These are phyloP conservation scores for Puccinia horiana DNA, from an alignment of 1,284 basidiomycete genomes.

Conservation along the genomic window DNA sequence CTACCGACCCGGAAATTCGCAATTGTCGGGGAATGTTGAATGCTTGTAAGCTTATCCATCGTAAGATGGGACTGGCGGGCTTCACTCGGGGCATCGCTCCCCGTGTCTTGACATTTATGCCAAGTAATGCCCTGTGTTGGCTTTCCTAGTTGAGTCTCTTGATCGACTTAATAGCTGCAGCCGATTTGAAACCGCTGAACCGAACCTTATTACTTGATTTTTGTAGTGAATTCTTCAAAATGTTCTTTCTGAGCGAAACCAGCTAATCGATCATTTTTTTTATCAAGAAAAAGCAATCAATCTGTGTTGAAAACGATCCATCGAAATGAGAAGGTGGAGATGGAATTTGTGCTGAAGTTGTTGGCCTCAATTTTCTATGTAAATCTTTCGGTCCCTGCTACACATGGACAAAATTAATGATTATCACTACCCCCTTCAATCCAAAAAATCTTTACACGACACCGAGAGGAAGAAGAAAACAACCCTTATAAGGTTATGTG, in stretches of 20 bases:
- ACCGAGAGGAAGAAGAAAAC: neutral
- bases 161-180: neutral
- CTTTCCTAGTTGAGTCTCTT: conserved; percentile 67
- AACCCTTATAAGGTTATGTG: neutral
- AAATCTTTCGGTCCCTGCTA: neutral
- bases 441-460: neutral
- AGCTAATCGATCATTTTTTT: conserved; percentile 3
- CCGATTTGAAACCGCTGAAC: neutral
- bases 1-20: conserved; percentile 77
- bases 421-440: neutral
- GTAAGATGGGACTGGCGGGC: conserved; percentile 78
- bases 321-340: neutral
- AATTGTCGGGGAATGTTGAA: conserved; percentile 81
- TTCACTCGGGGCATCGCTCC: conserved; percentile 86
- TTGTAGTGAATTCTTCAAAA: conserved; percentile 49
- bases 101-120: conserved; percentile 91
- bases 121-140: conserved; percentile 97
- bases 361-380: conserved; percentile 3
- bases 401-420: conserved; percentile 10
- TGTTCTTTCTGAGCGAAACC: conserved; percentile 40
- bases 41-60: conserved; percentile 84
- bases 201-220: neutral
- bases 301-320: neutral
- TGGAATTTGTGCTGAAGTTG: neutral
- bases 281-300: neutral